Conservation (phyloP, 2,329 filamentous ascomycete species). For the Xylariaceae sp. region DNA sequence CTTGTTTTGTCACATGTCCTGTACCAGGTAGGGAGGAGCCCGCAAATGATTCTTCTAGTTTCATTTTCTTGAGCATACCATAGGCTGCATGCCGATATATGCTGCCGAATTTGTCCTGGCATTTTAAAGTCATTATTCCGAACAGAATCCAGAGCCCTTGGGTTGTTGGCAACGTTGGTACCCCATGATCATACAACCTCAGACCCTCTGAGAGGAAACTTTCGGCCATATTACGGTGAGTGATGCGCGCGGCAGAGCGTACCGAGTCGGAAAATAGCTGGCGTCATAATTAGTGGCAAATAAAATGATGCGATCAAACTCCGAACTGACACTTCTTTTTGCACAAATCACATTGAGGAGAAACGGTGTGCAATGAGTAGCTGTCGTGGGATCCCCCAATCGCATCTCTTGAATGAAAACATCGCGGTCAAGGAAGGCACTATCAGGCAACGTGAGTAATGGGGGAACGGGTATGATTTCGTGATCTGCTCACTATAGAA, state of each 20-base stretch:
- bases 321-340: constrained; percentile 7
- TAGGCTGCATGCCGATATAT: constrained; percentile 12
- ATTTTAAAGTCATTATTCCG: constrained; percentile 7
- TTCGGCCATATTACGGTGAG: constrained; percentile 5
- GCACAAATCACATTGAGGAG: constrained; percentile 14
- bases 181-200: constrained; percentile 1
- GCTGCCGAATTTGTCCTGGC: constrained; percentile 9
- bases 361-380: constrained; percentile 12
- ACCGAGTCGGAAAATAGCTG: constrained; percentile 13
- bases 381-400: constrained; percentile 1
- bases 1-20: background rate
- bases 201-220: constrained; percentile 9
- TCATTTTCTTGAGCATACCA: constrained; percentile 10
- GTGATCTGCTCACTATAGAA: constrained; percentile 3
- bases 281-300: background rate
- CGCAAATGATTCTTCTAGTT: constrained; percentile 1
- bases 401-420: constrained; percentile 10
- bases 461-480: background rate
- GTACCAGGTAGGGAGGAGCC: background rate
- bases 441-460: background rate
- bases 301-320: background rate
- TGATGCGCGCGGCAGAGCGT: background rate
- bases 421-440: constrained; percentile 11
- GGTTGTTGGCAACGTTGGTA: constrained; percentile 8
- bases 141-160: constrained; percentile 16